Evolutionary conservation across 2,329 filamentous ascomycete species (phyloP).

Genomic region (Zopfia rhizophila): DNA sequence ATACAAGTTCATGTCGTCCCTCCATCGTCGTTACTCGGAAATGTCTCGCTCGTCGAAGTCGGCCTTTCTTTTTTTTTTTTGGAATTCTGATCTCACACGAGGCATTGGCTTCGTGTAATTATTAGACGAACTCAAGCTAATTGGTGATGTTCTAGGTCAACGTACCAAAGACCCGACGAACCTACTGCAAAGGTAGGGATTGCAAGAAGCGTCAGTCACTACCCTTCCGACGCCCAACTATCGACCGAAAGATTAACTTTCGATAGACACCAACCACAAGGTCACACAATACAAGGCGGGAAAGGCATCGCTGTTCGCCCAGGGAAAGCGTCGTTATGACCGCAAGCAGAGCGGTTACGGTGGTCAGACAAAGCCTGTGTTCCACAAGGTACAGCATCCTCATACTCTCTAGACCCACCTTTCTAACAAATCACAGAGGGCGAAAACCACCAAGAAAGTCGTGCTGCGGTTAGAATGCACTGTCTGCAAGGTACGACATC

Average conservation of each 20-base stretch:
- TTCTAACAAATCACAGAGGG: conserved; percentile 72
- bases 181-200: conserved; percentile 96
- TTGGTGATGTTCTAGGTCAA: conserved; percentile 74
- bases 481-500: conserved; percentile 74
- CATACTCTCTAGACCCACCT: neutral
- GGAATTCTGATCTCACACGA: neutral
- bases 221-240: conserved; percentile 8
- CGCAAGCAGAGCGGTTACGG: conserved; percentile 97
- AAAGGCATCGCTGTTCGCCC: conserved; percentile 94
- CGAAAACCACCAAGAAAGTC: conserved; percentile 99
- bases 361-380: conserved; percentile 99
- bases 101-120: neutral
- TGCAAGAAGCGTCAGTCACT: conserved; percentile 70
- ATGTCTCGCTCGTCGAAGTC: too few species aligned
- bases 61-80: too few species aligned
- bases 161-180: conserved; percentile 97
- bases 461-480: conserved; percentile 98
- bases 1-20: too few species aligned
- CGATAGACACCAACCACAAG: conserved; percentile 77
- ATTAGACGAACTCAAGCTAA: conserved; percentile 23
- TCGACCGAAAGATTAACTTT: conserved; percentile 37
- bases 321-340: conserved; percentile 98
- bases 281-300: conserved; percentile 97
- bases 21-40: too few species aligned
- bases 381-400: conserved; percentile 74